Evolutionary conservation across 805 yeast genomes (phyloP).

Genomic region (Candida stauntonica): DNA sequence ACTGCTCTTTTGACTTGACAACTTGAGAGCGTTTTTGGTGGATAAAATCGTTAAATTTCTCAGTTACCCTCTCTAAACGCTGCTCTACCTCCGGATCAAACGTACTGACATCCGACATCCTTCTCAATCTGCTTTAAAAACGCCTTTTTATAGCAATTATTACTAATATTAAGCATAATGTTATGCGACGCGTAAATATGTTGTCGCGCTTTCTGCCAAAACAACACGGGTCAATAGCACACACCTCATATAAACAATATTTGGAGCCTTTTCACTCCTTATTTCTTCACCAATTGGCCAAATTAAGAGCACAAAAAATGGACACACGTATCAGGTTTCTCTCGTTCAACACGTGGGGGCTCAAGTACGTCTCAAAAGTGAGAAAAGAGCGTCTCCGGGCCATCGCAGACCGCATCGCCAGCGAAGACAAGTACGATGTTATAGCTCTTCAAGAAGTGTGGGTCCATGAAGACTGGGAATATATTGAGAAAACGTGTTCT

Average conservation of each 20-base stretch:
- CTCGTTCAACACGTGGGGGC: slow-evolving; percentile 85
- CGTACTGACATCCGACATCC: slow-evolving; percentile 25
- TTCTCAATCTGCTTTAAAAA: neutral
- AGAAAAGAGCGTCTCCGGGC: slow-evolving; percentile 64
- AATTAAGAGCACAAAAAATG: neutral
- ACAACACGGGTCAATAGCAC: neutral
- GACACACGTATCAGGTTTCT: slow-evolving; percentile 40
- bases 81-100: slow-evolving; percentile 33
- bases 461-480: slow-evolving; percentile 81
- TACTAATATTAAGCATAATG: no score
- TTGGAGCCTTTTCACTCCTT: no score
- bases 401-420: slow-evolving; percentile 62
- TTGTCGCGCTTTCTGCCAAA: neutral
- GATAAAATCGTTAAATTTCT: slow-evolving; percentile 33
- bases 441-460: slow-evolving; percentile 95
- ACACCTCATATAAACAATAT: neutral
- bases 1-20: slow-evolving; percentile 33
- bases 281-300: no score
- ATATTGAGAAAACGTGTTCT: slow-evolving; percentile 44
- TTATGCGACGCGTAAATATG: no score
- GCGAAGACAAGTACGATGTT: slow-evolving; percentile 56
- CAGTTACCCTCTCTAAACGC: slow-evolving; percentile 37
- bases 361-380: slow-evolving; percentile 73
- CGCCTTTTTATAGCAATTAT: no score
- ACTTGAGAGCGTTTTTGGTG: slow-evolving; percentile 31